Conservation (phyloP, 768 basidiomycete species). For the Coprinopsis strossmayeri region DNA sequence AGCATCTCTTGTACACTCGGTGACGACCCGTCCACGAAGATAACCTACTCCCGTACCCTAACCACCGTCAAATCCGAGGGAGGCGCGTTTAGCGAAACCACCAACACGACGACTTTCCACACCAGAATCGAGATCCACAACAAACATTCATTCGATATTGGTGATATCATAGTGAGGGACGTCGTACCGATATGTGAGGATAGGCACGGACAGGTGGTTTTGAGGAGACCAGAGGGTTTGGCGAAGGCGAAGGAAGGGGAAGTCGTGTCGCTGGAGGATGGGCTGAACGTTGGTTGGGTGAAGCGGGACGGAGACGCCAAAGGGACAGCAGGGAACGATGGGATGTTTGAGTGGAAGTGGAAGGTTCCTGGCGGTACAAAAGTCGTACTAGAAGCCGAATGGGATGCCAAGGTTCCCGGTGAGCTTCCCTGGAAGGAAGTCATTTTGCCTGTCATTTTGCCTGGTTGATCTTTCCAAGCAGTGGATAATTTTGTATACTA, state of each 20-base stretch:
- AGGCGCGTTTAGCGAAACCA: slow-evolving; percentile 38
- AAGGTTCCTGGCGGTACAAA: slow-evolving; percentile 36
- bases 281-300: slow-evolving; percentile 21
- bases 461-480: no score
- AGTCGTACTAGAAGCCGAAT: slow-evolving; percentile 38
- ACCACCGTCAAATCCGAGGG: slow-evolving; percentile 27
- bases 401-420: slow-evolving; percentile 39
- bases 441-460: no score
- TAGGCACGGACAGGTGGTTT: slow-evolving; percentile 34
- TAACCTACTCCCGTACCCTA: slow-evolving; percentile 38
- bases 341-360: slow-evolving; percentile 50
- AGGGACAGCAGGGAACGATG: slow-evolving; percentile 42
- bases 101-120: slow-evolving; percentile 37
- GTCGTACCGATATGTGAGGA: slow-evolving; percentile 37
- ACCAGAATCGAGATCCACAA: slow-evolving; percentile 41
- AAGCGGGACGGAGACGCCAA: slow-evolving; percentile 26
- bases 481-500: no score
- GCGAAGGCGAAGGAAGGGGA: slow-evolving; percentile 37
- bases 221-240: slow-evolving; percentile 41
- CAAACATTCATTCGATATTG: slow-evolving; percentile 39
- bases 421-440: slow-evolving; percentile 5
- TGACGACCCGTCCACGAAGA: slow-evolving; percentile 33
- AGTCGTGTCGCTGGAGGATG: slow-evolving; percentile 24
- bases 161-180: slow-evolving; percentile 40
- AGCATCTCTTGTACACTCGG: slow-evolving; percentile 53